Base-by-base conservation (phyloP, 345 rosid species). In the Hypericum androsaemum region DNA sequence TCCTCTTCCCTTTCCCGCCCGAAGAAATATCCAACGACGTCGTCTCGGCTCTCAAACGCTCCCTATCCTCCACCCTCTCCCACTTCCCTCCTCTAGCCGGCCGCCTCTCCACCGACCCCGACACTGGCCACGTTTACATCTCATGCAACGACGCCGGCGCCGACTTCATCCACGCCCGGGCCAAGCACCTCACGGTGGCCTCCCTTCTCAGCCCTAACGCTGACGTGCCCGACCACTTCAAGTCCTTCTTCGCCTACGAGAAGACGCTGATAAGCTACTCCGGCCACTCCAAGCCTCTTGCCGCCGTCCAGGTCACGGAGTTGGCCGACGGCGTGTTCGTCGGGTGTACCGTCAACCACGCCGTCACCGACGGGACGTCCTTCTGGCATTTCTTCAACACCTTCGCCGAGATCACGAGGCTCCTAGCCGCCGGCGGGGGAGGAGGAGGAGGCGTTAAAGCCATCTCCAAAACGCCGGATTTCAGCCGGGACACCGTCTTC, bases 351-450 rank as follows among this genome's bases (percentile, higher is more conserved):
- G 80, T 85, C 9, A 88, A 92, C 63, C 98, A 92, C 42, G 75
- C 96, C 12, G 95, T 92, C 46, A 76, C 89, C 0, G 96, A 92
- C 12, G 98, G 98, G 11, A 85, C 89, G 6, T 92, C 98, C 11
- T 81, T 92, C 43, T 92, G 98, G 98, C 96, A 92, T 64, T 84
- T 92, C 63, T 83, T 92, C 59, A 92, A 92, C 45, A 70, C 96
- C 0, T 78, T 88, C 47, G 98, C 97, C 7, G 94, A 81, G 56
- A 57, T 81, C 40, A 22, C 32, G 32, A 22, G 4, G 4, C 32
- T 22, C 32, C 32, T 22, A 1, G 32, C 32, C 32, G 32, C 32
- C 32, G 66, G 73, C n/a, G 73, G n/a, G n/a, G n/a, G n/a, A n/a
- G n/a, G n/a, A n/a, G n/a, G n/a, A n/a, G n/a, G 70, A 62, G 95